Evolutionary conservation across 495 filamentous ascomycete species (phyloP), one percentile per base, ranked within the genome.

Genomic region (Aspergillus leporis): DNA sequence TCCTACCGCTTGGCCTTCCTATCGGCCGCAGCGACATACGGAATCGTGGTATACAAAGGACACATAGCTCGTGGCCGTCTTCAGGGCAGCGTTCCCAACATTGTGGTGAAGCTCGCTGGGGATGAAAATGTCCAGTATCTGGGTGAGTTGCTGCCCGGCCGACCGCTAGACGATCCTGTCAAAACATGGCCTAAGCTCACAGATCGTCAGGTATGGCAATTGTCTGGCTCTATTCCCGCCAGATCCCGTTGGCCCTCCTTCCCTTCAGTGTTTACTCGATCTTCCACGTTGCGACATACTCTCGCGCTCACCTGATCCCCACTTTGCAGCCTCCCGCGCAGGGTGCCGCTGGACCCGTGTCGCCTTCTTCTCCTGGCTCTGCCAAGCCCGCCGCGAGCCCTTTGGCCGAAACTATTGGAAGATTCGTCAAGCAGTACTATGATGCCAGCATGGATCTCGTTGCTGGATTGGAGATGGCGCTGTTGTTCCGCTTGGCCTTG

Each of bases 41-140:
- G 95, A 61, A 97, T 98, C 59, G 94, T 98, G 19, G 95, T 98
- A n/a, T 98, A 96, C 83, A 98, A 98, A 83, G 91, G 91, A 52
- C 93, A 90, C 77, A 86, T 93, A 56, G 90, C 94, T 59, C 86
- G 90, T 56, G 81, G 88, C 60, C 84, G 85, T 73, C 70, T 77
- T 32, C 77, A 83, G 50, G 87, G 86, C 50, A 81, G 78, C 55
- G 81, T 83, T 41, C 82, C 84, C 61, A 79, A 77, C 61, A 84
- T 86, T 61, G 70, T 76, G 25, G 30, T 92, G 49, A 84, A 86
- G 62, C 74, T 94, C 59, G 79, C 86, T 55, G 76, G 85, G 18
- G 94, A 98, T 72, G 94, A 98, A 82, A 98, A 98, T 76, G 90
- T 98, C 48, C 94, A 98, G 71, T 98, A 98, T 72, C 83, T 98